Evolutionary conservation across 257 asterid genomes (phyloP).

Genomic region (Scutellaria barbata): DNA sequence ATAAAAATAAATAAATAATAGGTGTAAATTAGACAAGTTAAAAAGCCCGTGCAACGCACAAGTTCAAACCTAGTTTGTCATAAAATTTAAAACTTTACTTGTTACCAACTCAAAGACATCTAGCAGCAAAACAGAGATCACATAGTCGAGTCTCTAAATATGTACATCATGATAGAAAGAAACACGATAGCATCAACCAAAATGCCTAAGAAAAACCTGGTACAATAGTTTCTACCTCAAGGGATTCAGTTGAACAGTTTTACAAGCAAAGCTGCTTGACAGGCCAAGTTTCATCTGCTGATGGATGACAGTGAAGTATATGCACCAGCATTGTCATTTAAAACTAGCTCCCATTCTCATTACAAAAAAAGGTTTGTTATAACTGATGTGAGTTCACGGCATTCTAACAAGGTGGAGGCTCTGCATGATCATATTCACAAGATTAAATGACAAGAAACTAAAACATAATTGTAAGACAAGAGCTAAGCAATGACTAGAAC

Average conservation of each 20-base stretch:
- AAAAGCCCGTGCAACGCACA: no score
- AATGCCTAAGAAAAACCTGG: neutral
- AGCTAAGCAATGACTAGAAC: neutral
- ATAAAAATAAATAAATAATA: no score
- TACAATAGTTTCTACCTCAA: neutral
- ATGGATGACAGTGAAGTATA: neutral
- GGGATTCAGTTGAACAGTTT: constrained; percentile 10
- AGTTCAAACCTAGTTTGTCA: no score
- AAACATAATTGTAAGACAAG: neutral
- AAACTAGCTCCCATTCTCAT: constrained; percentile 16
- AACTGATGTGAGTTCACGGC: no score
- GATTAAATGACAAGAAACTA: no score
- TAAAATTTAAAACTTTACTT: no score
- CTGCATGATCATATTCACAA: constrained; percentile 29
- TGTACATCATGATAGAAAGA: constrained; percentile 7
- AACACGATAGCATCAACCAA: neutral
- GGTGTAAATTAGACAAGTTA: no score
- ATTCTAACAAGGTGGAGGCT: constrained; percentile 19
- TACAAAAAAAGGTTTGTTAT: no score
- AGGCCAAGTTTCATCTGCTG: neutral
- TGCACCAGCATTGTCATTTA: constrained; percentile 11
- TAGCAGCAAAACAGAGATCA: neutral
- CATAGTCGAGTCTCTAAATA: neutral
- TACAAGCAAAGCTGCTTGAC: neutral
- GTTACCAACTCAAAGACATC: neutral